Evolutionary conservation across 2,329 filamentous ascomycete species (phyloP).

Genomic region (Eutypa lata): DNA sequence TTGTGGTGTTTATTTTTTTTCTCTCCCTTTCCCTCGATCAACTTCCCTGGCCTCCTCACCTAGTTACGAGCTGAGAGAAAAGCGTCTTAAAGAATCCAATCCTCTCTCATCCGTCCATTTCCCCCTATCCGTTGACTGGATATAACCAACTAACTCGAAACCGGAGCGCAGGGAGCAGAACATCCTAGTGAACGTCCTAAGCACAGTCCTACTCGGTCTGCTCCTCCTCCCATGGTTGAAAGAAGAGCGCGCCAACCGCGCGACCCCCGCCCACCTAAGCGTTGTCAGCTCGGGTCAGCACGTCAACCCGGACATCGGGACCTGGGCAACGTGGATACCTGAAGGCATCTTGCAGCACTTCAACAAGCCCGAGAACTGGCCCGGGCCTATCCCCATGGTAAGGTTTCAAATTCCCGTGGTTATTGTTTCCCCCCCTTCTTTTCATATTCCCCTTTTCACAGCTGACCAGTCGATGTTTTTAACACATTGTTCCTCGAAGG

Average conservation of each 20-base stretch:
- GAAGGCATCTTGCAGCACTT: constrained; percentile 18
- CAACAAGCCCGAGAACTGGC: constrained; percentile 23
- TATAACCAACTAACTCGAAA: neutral
- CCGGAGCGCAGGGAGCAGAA: constrained; percentile 38
- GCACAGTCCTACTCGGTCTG: constrained; percentile 51
- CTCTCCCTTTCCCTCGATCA: neutral
- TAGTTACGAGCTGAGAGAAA: neutral
- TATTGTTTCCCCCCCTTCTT: no score
- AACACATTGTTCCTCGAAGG: no score
- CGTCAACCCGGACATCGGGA: constrained; percentile 10
- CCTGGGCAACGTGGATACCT: constrained; percentile 16
- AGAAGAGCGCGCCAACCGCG: constrained; percentile 17
- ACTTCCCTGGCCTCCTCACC: neutral
- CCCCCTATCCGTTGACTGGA: no score
- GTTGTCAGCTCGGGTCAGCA: constrained; percentile 21
- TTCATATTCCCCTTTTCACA: no score
- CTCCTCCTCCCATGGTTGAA: constrained; percentile 49
- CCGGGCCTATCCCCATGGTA: constrained; percentile 6
- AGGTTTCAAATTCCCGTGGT: no score
- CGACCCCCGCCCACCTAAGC: constrained; percentile 20
- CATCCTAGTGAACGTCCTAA: constrained; percentile 57
- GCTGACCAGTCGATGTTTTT: no score
- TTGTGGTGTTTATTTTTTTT: neutral
- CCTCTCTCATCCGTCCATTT: no score
- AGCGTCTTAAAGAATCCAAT: no score